These are phyloP conservation scores for Leptoxyphium fumago DNA, from an alignment of 2,329 filamentous ascomycete genomes.

Conservation along the genomic window DNA sequence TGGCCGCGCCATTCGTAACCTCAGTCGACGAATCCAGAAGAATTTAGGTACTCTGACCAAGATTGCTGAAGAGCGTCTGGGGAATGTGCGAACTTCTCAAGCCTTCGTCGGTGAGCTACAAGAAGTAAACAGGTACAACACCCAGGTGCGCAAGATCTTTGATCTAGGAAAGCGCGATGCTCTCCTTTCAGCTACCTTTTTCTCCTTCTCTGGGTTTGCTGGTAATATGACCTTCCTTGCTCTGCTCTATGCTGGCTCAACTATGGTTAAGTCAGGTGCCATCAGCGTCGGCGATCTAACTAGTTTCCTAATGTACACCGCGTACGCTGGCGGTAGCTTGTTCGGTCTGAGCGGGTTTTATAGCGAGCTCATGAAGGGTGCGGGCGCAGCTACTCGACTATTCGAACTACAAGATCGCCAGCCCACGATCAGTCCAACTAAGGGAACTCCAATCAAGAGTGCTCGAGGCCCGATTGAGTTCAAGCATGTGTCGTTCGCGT, in stretches of 20 bases:
- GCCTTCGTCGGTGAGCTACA: conserved; percentile 88
- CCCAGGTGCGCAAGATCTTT: conserved; percentile 84
- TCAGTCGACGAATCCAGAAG: conserved; percentile 86
- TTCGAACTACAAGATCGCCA: conserved; percentile 91
- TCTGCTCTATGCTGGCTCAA: conserved; percentile 77
- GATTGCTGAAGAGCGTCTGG: conserved; percentile 93
- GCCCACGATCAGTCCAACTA: conserved; percentile 74
- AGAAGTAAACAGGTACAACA: conserved; percentile 83
- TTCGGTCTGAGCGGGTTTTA: conserved; percentile 94
- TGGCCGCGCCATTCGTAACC: conserved; percentile 70
- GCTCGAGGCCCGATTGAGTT: conserved; percentile 84
- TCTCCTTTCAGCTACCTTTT: conserved; percentile 80
- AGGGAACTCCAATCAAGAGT: conserved; percentile 62
- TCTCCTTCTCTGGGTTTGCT: conserved; percentile 70
- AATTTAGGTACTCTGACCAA: conserved; percentile 87
- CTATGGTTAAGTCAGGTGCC: conserved; percentile 70
- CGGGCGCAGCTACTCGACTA: conserved; percentile 85
- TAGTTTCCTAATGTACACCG: conserved; percentile 97
- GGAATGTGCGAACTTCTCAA: conserved; percentile 92
- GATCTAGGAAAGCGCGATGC: conserved; percentile 75
- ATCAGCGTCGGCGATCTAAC: conserved; percentile 88
- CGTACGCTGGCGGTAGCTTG: conserved; percentile 69
- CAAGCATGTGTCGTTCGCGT: conserved; percentile 71
- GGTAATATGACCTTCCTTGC: conserved; percentile 94
- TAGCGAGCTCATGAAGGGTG: conserved; percentile 97